A percentile compares a stretch with the other conserved stretches of the same genome.
Conservation (phyloP, 805 yeast genomes). For the Candida boidinii region DNA sequence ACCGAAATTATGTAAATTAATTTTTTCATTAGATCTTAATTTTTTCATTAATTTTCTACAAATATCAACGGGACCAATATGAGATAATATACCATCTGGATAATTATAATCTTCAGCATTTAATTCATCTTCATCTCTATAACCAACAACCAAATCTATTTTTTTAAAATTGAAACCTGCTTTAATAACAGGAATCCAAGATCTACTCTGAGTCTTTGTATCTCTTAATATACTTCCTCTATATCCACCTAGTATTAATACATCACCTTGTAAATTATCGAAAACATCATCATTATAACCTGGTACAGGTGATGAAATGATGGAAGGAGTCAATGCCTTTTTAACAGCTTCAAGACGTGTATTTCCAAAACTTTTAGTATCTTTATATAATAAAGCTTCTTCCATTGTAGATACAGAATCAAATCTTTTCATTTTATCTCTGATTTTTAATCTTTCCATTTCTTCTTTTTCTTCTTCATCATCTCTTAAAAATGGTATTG, state of each 20-base stretch:
- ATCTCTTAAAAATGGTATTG: slow-evolving; percentile 5
- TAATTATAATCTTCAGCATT: slow-evolving; percentile 42
- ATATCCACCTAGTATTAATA: slow-evolving; percentile 80
- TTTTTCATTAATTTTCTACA: slow-evolving; percentile 51
- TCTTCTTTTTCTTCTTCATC: slow-evolving; percentile 16
- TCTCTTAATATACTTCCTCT: slow-evolving; percentile 77
- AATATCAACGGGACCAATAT: slow-evolving; percentile 83
- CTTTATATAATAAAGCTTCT: slow-evolving; percentile 50
- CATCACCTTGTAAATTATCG: slow-evolving; percentile 64
- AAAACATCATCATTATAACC: slow-evolving; percentile 29
- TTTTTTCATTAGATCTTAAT: slow-evolving; percentile 45
- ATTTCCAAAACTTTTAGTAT: slow-evolving; percentile 52
- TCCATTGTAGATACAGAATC: slow-evolving; percentile 53
- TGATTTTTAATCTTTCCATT: slow-evolving; percentile 24
- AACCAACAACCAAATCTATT: slow-evolving; percentile 66
- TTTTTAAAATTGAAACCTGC: slow-evolving; percentile 74
- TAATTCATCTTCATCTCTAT: slow-evolving; percentile 59
- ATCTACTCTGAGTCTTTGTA: slow-evolving; percentile 48
- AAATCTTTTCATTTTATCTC: slow-evolving; percentile 39
- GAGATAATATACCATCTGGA: slow-evolving; percentile 72
- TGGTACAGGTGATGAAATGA: slow-evolving; percentile 15
- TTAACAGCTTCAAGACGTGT: slow-evolving; percentile 64
- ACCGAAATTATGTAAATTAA: slow-evolving; percentile 67
- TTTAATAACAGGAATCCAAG: slow-evolving; percentile 77
- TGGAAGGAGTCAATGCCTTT: slow-evolving; percentile 45